Base-by-base conservation (phyloP, 129 eudicot species). In the Escallonia rubra region DNA sequence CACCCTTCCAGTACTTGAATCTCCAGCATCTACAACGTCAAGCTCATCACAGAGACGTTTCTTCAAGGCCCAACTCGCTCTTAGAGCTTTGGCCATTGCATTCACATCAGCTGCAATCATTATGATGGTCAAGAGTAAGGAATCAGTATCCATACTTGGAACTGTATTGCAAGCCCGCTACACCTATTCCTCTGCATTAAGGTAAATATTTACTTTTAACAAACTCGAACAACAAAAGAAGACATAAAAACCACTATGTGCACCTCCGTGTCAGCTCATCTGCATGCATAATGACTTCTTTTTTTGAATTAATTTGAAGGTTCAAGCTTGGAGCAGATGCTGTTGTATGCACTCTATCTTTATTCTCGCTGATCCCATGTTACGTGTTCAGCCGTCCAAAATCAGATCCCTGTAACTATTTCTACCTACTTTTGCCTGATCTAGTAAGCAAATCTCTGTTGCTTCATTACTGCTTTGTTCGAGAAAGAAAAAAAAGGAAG, bases 151-250 rank as follows among this genome's bases (percentile, higher is more conserved):
- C 8, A 2, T 79, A 4, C 57, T 63, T 34, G 72, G 68, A 5
- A 49, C 68, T 7, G 58, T 8, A 40, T 47, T 73, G 14, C 40
- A 69, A 5, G 83, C 76, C 50, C 38, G 65, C 8, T 79, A 73
- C 65, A 62, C 42, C 7, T 48, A 79, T 69, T 76, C 81, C 4
- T 40, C 79, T 39, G 70, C 85, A 5, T 55, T 75, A 58, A 80
- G 64, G 81, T 67, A 50, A 45, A 2, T 23, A 23, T 23, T 23
- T 23, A 23, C 34, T 23, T 23, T 23, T 6, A 51, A 3, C 16
- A 7, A 8, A 15, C 2, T 15, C 34, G 0, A 7, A 61, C 41
- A 1, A 46, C 6, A 52, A 10, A 52, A 52, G 14, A 52, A 52
- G n/a, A 52, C n/a, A 12, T 10, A 10, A 52, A 2, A 12, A 52